Evolutionary conservation across 805 yeast genomes (phyloP).

Genomic region (Kazachstania kunashirensis): DNA sequence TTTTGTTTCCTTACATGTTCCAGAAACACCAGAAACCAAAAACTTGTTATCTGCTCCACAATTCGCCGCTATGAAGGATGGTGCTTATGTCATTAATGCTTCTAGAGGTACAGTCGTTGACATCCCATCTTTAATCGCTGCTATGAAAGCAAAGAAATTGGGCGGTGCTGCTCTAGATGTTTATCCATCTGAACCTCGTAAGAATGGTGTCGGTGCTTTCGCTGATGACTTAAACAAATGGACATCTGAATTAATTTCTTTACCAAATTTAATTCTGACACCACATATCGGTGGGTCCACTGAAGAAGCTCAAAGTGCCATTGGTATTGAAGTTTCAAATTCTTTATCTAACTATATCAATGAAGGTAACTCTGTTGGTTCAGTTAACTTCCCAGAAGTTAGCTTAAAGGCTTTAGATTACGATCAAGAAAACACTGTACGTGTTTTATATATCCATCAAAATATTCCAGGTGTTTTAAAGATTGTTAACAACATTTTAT

Average conservation of each 20-base stretch:
- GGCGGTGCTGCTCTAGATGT: slow-evolving; percentile 98
- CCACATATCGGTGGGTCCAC: slow-evolving; percentile 99
- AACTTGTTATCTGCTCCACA: slow-evolving; percentile 84
- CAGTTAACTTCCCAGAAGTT: slow-evolving; percentile 99
- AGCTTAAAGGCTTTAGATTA: slow-evolving; percentile 76
- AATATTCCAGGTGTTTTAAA: slow-evolving; percentile 98
- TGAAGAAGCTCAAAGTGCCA: slow-evolving; percentile 96
- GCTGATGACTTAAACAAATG: slow-evolving; percentile 65
- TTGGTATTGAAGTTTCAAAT: slow-evolving; percentile 89
- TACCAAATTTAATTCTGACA: slow-evolving; percentile 83
- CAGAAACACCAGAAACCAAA: slow-evolving; percentile 87
- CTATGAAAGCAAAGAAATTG: slow-evolving; percentile 84
- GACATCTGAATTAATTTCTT: slow-evolving; percentile 69
- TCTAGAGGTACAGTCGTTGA: slow-evolving; percentile 97
- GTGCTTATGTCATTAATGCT: slow-evolving; percentile 88
- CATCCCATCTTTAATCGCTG: slow-evolving; percentile 84
- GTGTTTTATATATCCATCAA: slow-evolving; percentile 92
- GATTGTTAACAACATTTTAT: slow-evolving; percentile 91
- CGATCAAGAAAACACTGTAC: slow-evolving; percentile 79
- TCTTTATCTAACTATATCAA: slow-evolving; percentile 84
- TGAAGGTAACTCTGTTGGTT: slow-evolving; percentile 90
- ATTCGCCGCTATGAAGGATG: slow-evolving; percentile 92
- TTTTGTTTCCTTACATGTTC: slow-evolving; percentile 89
- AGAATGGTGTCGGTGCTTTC: slow-evolving; percentile 82
- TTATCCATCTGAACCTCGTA: slow-evolving; percentile 93